Base-by-base conservation (phyloP, 345 rosid species). In the Populus euphratica region DNA sequence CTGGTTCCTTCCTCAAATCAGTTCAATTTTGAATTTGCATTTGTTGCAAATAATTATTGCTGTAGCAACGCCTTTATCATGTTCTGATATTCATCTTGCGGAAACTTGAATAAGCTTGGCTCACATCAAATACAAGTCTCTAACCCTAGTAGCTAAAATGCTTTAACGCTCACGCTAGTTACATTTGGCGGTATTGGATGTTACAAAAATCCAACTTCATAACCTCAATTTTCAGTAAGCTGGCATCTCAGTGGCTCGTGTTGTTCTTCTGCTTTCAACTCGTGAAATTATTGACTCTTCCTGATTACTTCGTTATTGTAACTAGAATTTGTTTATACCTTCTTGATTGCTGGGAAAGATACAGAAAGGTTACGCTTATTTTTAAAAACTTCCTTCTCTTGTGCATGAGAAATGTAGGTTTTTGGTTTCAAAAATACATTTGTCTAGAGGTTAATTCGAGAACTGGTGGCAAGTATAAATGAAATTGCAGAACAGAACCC, bases 371-470 rank as follows among this genome's bases (percentile, higher is more conserved):
- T 23, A 72, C 36, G 44, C 25, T 52, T n/a, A 52, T 52, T 52
- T 20, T 64, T 73, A 39, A 76, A 70, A 25, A 72, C 17, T 54
- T 70, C 50, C 41, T 61, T 49, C 41, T 77, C 73, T 50, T 71
- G 23, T 84, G 73, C 61, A 36, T 79, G 56, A 72, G 47, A 38
- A 69, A 29, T 86, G 83, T 94, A 96, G 97, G 91, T 91, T 77
- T 96, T 96, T 81, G 99, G 99, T 69, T 96, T 93, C 79, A 92
- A 87, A 84, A 89, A 88, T 79, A 85, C 88, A 25, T 86, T 88
- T 80, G 93, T 96, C 73, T 96, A 93, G 82, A 87, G 98, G 85
- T 80, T 93, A 77, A 92, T 96, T 73, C 84, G 97, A 82, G 97
- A 96, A 86, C 84, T 91, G 77, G 91, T 89, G 83, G 86, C 92